phyloP scores from a whole-genome alignment of 352 stramenopile genomes.

The Globisporangium solare region DNA sequence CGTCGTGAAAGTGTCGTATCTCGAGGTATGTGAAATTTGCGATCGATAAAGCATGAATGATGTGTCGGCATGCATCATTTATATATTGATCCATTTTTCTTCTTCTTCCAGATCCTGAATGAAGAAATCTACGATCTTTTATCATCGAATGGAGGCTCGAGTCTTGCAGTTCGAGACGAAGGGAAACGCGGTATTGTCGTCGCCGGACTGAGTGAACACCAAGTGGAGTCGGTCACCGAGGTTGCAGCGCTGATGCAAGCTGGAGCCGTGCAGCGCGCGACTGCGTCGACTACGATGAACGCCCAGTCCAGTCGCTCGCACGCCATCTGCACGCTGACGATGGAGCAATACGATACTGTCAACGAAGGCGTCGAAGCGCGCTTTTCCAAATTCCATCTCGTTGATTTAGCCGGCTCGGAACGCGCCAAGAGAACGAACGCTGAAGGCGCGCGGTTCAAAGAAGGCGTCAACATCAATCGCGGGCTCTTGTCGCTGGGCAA shows the following conservation, averaged over 20 bases:
- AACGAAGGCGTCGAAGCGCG: slow-evolving; percentile 28
- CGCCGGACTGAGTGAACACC: slow-evolving; percentile 72
- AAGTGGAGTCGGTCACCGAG: slow-evolving; percentile 48
- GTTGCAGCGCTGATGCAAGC: slow-evolving; percentile 40
- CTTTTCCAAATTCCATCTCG: slow-evolving; percentile 90
- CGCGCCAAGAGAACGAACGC: slow-evolving; percentile 87
- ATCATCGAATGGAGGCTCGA: slow-evolving; percentile 14
- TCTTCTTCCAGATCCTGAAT: slow-evolving; percentile 90
- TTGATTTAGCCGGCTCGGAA: slow-evolving; percentile 95
- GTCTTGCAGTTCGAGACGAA: slow-evolving; percentile 81
- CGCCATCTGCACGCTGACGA: slow-evolving; percentile 85
- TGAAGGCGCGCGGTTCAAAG: slow-evolving; percentile 84
- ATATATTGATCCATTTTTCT: neutral
- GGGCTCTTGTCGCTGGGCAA: slow-evolving; percentile 93
- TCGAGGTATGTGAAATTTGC: slow-evolving; percentile 34
- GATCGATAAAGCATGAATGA: no score
- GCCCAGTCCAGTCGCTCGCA: slow-evolving; percentile 80
- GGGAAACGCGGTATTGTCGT: slow-evolving; percentile 89
- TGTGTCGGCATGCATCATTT: no score
- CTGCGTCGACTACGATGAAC: slow-evolving; percentile 74
- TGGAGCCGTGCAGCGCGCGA: slow-evolving; percentile 45
- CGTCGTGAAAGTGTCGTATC: slow-evolving; percentile 61
- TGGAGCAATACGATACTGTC: slow-evolving; percentile 55
- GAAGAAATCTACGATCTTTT: slow-evolving; percentile 96
- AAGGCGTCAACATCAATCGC: slow-evolving; percentile 94